A percentile compares a stretch with the other conserved stretches of the same genome.
Conservation (phyloP, 331 rosid species). For the Malus hybrid region DNA sequence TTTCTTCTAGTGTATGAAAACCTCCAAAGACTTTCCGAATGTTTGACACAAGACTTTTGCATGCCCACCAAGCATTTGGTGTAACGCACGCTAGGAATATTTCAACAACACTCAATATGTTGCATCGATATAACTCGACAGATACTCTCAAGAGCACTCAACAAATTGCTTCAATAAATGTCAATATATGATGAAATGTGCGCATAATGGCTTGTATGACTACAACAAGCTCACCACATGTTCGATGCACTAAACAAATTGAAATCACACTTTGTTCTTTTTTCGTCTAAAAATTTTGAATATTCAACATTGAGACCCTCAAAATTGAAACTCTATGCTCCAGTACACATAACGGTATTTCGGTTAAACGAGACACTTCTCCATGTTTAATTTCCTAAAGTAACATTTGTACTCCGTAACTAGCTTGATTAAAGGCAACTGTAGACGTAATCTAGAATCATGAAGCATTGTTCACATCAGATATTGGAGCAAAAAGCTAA, state of each 20-base stretch:
- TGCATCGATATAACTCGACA: background rate
- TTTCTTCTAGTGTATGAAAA: background rate
- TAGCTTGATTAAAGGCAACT: background rate
- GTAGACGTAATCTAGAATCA: slow-evolving; percentile 6
- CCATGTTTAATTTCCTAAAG: background rate
- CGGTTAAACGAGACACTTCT: background rate
- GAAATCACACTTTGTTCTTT: background rate
- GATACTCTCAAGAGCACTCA: background rate
- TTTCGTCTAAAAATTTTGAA: no score
- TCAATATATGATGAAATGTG: background rate
- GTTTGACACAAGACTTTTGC: background rate
- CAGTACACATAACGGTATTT: background rate
- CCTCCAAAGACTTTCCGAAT: background rate
- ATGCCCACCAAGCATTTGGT: background rate
- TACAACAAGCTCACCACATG: background rate
- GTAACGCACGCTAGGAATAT: no score
- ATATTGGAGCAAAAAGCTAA: background rate
- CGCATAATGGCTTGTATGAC: background rate
- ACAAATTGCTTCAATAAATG: background rate
- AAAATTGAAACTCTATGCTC: no score
- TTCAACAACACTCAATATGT: background rate
- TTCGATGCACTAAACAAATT: background rate
- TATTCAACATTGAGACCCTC: background rate
- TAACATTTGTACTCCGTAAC: background rate
- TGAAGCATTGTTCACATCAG: slow-evolving; percentile 21